These are phyloP conservation scores for Sporisorium exsertum DNA, from an alignment of 1,284 basidiomycete species.

Conservation along the genomic window DNA sequence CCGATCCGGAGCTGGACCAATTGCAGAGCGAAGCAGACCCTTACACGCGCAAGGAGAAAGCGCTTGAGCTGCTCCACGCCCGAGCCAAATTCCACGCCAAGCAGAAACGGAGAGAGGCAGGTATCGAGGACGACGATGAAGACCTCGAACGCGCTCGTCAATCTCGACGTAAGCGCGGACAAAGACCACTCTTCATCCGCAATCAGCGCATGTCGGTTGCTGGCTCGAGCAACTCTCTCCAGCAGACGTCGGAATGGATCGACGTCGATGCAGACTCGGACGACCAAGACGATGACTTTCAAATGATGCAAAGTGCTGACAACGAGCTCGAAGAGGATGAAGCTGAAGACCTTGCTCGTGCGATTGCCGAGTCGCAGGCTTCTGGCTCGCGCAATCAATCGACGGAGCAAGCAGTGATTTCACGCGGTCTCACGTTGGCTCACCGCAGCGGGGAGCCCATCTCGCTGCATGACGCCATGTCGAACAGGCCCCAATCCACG, in stretches of 20 bases:
- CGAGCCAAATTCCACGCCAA: conserved; percentile 57
- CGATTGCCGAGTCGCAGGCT: conserved; percentile 49
- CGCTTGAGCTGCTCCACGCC: conserved; percentile 48
- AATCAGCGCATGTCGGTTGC: conserved; percentile 4
- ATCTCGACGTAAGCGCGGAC: conserved; percentile 22
- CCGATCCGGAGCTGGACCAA: conserved; percentile 53
- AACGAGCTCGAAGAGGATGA: conserved; percentile 54
- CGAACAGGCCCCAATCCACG: background rate
- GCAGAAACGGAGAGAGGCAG: conserved; percentile 54
- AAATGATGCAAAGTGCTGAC: conserved; percentile 16
- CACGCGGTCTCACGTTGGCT: conserved; percentile 24
- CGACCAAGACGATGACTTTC: conserved; percentile 18
- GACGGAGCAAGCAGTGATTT: background rate
- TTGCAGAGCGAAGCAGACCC: conserved; percentile 50
- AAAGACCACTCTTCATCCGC: conserved; percentile 46
- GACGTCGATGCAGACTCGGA: conserved; percentile 39
- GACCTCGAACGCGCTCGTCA: conserved; percentile 16
- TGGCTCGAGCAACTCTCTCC: conserved; percentile 5
- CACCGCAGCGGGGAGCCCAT: conserved; percentile 38
- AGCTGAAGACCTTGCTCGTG: conserved; percentile 54
- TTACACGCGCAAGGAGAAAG: conserved; percentile 54
- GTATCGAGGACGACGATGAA: conserved; percentile 47
- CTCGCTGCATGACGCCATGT: conserved; percentile 40
- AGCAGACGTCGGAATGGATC: conserved; percentile 30
- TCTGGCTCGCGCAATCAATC: background rate